These are phyloP conservation scores for Astragalus glycyphyllos DNA, from an alignment of 306 rosid species.

Conservation along the genomic window DNA sequence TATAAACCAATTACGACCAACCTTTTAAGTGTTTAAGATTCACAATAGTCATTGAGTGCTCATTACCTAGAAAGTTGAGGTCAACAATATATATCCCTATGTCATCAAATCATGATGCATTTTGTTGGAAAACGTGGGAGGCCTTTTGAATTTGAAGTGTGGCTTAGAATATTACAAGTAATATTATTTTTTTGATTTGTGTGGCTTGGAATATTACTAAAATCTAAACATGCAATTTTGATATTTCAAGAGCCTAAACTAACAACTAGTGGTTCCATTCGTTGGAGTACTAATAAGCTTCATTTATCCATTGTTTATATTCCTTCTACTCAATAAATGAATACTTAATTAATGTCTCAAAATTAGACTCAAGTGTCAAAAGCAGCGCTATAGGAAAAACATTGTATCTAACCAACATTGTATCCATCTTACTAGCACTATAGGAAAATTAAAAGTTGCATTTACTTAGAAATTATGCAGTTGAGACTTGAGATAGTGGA, in stretches of 20 bases:
- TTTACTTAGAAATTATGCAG: conserved; percentile 5
- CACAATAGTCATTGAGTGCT: conserved; percentile 2
- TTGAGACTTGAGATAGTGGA: conserved; percentile 42
- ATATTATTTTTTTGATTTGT: not conserved
- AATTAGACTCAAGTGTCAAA: not conserved
- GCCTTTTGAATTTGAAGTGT: conserved; percentile 5
- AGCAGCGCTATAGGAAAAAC: conserved; percentile 3
- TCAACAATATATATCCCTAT: not conserved
- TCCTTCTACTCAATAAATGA: no score
- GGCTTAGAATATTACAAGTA: not conserved
- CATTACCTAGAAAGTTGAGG: conserved; percentile 31
- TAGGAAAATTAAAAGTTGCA: conserved; percentile 30
- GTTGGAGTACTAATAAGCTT: no score
- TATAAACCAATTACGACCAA: conserved; percentile 1
- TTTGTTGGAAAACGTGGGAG: conserved; percentile 1
- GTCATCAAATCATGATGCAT: conserved; percentile 28
- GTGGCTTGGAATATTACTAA: not conserved
- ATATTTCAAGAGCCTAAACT: no score
- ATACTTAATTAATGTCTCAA: not conserved
- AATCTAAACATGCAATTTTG: no score
- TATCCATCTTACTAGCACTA: conserved; percentile 17
- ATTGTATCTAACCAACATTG: conserved; percentile 1
- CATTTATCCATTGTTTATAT: not conserved
- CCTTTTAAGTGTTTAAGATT: not conserved
- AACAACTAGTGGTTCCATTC: no score